Evolutionary conservation across 441 rosid genomes (phyloP).

Genomic region (Bruguiera hainesii): DNA sequence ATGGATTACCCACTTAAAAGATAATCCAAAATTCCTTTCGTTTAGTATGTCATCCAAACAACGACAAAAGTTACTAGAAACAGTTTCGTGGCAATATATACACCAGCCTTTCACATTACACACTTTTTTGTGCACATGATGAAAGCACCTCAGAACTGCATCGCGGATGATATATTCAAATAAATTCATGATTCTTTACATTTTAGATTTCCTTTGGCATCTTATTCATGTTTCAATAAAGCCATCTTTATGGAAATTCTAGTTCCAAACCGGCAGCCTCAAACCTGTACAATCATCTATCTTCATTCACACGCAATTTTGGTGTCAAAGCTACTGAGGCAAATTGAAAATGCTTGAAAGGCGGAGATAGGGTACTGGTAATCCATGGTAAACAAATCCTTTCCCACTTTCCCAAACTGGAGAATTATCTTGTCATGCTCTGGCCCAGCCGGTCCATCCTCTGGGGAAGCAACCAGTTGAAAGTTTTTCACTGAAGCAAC

Average conservation of each 20-base stretch:
- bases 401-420: conserved; percentile 97
- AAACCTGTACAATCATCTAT: conserved; percentile 7
- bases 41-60: too few relatives aligned
- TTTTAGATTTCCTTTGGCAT: too few relatives aligned
- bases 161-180: too few relatives aligned
- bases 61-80: too few relatives aligned
- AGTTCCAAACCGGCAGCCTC: background rate
- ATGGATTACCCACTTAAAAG: too few relatives aligned
- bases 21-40: too few relatives aligned
- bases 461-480: conserved; percentile 87
- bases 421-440: conserved; percentile 89
- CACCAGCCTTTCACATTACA: too few relatives aligned
- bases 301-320: conserved; percentile 93
- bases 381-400: conserved; percentile 97
- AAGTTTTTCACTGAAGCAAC: conserved; percentile 98
- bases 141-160: too few relatives aligned
- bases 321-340: conserved; percentile 98
- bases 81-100: too few relatives aligned
- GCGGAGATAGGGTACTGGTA: conserved; percentile 94
- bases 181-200: too few relatives aligned
- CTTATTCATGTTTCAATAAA: background rate
- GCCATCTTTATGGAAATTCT: background rate
- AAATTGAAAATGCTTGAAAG: conserved; percentile 92
- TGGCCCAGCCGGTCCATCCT: conserved; percentile 54
- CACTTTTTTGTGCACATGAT: too few relatives aligned